Evolutionary conservation across 257 asterid genomes (phyloP).

Genomic region (Sherardia arvensis): DNA sequence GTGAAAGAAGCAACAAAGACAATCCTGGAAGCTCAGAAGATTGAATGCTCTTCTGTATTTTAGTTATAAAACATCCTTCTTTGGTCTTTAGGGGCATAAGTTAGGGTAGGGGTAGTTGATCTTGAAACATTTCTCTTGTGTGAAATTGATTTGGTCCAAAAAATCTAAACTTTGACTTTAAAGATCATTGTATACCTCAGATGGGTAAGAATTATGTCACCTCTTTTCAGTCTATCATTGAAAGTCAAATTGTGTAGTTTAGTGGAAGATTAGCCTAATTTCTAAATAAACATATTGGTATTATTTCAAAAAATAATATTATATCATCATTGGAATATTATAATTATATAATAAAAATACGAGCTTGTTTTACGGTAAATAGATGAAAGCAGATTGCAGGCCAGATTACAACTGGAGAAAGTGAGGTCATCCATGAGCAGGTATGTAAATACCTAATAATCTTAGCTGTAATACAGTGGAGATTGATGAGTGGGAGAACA

Average conservation of each 20-base stretch:
- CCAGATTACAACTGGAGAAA: neutral
- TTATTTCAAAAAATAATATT: too few species aligned
- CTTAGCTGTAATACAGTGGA: constrained; percentile 1
- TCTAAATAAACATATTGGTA: too few species aligned
- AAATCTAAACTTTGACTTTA: neutral
- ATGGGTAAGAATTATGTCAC: neutral
- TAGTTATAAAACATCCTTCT: neutral
- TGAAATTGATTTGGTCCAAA: neutral
- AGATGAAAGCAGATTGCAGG: too few species aligned
- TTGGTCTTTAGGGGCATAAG: neutral
- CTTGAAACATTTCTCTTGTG: neutral
- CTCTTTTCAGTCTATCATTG: too few species aligned
- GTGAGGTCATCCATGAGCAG: neutral
- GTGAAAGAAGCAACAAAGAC: constrained; percentile 66
- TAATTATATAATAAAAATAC: too few species aligned
- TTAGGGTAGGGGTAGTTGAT: neutral
- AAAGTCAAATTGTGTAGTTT: too few species aligned
- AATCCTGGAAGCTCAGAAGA: constrained; percentile 43
- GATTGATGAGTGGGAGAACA: constrained; percentile 19
- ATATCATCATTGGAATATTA: too few species aligned
- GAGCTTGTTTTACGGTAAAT: too few species aligned
- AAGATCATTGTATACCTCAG: neutral
- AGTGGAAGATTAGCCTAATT: too few species aligned
- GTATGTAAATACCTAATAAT: neutral
- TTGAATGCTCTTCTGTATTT: constrained; percentile 23